Evolutionary conservation across 2,329 filamentous ascomycete species (phyloP), one percentile per base, ranked within the genome.

Genomic region (Talaromyces piceae): DNA sequence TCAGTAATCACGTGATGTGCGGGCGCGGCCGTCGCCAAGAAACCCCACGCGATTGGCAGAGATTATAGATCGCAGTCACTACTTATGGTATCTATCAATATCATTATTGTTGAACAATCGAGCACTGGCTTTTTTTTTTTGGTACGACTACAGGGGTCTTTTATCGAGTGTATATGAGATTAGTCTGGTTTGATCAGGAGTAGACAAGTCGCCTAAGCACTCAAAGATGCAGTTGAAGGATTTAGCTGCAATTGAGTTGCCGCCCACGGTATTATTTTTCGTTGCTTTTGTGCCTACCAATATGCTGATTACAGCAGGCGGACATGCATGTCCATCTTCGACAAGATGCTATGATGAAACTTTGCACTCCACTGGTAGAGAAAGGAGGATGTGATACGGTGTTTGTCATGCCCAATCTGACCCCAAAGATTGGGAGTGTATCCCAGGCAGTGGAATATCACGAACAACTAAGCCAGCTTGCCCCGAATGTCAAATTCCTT

Each of bases 391-490:
- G 86, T 57, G 80, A 86, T 62, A 82, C 81, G 11, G 82, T 77
- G 44, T 77, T 72, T 59, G 74, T 77, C 47, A 77, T 77, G 75
- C 83, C 83, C 25, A 86, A 86, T 63, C 73, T 86, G 39, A 74
- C 81, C 1, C 83, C 83, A 9, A 80, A 83, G 13, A 71, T 85
- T 50, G 83, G 78, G 12, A 81, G 76, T 18, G 79, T 84, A 41
- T 71, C 72, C 44, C 73, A 81, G 65, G 86, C 83, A 7, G 71
- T 88, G 22, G 80, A 81, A 39, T 90, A 90, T 69, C 78, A 83
- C 65, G 66, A 73, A 23, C 75, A 77, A 43, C 73, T 90, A 13
- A 72, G 78, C 58, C 74, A 77, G 41, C 71, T 86, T 54, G 80
- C 83, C 47, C 76, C 80, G 2, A 74, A 77, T 47, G 80, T 88